Base-by-base conservation (phyloP, 176 grass and related monocot species). In the Rhynchospora breviuscula region DNA sequence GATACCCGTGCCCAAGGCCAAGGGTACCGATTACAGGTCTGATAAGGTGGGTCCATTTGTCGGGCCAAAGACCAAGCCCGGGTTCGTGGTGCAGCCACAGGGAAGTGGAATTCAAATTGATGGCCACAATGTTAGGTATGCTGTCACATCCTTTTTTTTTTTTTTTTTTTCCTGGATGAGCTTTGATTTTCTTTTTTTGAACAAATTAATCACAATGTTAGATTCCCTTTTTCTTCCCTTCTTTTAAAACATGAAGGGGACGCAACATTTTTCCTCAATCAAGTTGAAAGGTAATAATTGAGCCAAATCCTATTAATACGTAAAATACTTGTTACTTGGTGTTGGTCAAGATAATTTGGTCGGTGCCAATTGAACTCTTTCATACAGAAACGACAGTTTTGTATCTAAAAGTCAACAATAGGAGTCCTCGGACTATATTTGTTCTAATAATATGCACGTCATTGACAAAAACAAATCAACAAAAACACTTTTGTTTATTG, bases 11-110 rank as follows among this genome's bases (percentile, higher is more conserved):
- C 91, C 91, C 44, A 87, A 79, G 72, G 89, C 89, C 22, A 64
- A 70, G 8, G 91, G 87, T 35, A 97, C 94, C 29, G 89, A 97
- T 44, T 97, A 90, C 87, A 79, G 89, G 2, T 74, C 84, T 0
- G 63, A 53, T 45, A 74, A 85, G 85, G 59, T 81, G 26, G 85
- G 69, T 26, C 81, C 89, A 22, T 88, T 67, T 74, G 29, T 45
- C 33, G 77, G 77, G 1, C 80, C 80, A 1, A 7, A 52, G 59
- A 56, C 54, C 59, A 78, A 88, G 23, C 72, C 87, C 1, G 89
- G 89, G 35, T 26, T 64, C 8, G 64, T 84, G 31, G 43, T 86
- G 47, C 87, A 85, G 79, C 92, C 89, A 57, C 84, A 91, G 44
- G 79, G 89, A 21, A 87, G 40, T 47, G 89, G 89, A 19, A 83